Conservation (phyloP, 208 protist genomes). For the Crithidia sp. region DNA sequence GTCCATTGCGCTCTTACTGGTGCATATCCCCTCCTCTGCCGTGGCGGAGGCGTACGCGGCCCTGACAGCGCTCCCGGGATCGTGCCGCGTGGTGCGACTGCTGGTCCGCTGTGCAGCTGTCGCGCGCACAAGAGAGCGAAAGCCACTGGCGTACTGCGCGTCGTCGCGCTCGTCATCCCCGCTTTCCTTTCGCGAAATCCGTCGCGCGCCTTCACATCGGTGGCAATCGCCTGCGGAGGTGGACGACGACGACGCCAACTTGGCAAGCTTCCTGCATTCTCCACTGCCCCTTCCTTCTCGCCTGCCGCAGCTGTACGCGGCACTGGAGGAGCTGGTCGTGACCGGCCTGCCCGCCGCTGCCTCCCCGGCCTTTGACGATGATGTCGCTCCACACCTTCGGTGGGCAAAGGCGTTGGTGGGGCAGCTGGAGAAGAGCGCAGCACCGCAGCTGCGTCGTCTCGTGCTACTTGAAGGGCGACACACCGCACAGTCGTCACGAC, state of each 20-base stretch:
- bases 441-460: background rate
- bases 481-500: background rate
- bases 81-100: background rate
- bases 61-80: background rate
- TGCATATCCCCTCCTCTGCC: background rate
- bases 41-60: background rate
- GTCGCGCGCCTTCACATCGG: too few species aligned
- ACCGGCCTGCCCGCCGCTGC: background rate
- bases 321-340: background rate
- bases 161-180: too few species aligned
- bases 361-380: background rate
- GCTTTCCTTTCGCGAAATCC: too few species aligned
- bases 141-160: too few species aligned
- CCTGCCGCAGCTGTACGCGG: background rate
- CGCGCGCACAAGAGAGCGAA: too few species aligned
- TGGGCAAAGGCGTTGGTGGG: constrained; percentile 5
- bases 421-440: background rate
- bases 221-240: too few species aligned
- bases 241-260: too few species aligned
- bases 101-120: background rate
- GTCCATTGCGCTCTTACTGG: background rate
- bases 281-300: constrained; percentile 1
- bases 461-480: background rate
- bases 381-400: background rate
- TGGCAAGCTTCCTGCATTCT: too few species aligned